Evolutionary conservation across 2,329 filamentous ascomycete species (phyloP).

Genomic region (Septoria linicola): DNA sequence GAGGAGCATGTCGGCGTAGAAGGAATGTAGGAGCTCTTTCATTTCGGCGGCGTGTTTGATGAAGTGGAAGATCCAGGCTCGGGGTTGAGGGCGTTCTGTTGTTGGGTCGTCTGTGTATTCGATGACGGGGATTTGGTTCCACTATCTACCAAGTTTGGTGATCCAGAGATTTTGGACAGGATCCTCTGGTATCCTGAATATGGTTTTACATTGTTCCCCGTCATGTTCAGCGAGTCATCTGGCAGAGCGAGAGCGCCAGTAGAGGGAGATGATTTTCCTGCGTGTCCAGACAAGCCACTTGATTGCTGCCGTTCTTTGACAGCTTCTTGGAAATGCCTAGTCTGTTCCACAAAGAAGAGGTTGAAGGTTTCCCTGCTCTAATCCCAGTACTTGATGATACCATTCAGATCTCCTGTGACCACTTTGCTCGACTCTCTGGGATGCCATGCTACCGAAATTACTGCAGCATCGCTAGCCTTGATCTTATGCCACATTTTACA

Average conservation of each 20-base stretch:
- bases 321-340: too few species aligned
- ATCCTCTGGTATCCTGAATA: not conserved
- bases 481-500: slow-evolving; percentile 99
- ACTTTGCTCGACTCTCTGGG: slow-evolving; percentile 97
- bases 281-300: too few species aligned
- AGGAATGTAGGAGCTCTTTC: not conserved
- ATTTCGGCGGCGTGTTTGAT: not conserved
- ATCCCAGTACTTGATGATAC: slow-evolving; percentile 90
- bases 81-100: not conserved
- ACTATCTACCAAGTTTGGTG: not conserved
- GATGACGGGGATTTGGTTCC: not conserved
- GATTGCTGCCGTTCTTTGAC: too few species aligned
- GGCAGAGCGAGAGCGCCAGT: too few species aligned
- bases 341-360: not conserved
- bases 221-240: too few species aligned
- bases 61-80: not conserved
- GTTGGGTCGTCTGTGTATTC: not conserved
- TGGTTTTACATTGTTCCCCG: too few species aligned
- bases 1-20: not conserved
- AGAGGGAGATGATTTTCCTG: too few species aligned
- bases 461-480: slow-evolving; percentile 74
- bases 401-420: slow-evolving; percentile 84
- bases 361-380: slow-evolving; percentile 40
- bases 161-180: not conserved
- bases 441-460: slow-evolving; percentile 92